Base-by-base conservation (phyloP, 2,329 filamentous ascomycete species). In the Colletotrichum sojae region DNA sequence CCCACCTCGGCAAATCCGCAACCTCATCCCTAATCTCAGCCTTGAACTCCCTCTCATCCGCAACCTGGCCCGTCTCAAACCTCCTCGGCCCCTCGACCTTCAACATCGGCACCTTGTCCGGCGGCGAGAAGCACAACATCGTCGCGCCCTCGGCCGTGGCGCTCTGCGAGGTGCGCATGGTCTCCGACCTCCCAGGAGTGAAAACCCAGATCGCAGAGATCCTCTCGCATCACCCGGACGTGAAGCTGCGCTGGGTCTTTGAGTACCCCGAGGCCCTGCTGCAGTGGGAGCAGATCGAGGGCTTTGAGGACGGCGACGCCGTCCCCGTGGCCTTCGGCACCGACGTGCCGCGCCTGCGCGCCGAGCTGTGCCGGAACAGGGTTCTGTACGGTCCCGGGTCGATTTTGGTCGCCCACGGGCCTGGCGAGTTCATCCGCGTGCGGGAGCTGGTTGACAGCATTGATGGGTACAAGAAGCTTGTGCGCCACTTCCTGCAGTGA, bases 301-400 rank as follows among this genome's bases (percentile, higher is more conserved):
- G 79, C 2, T 80, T 82, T 54, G 78, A 76, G 20, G 80, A 79
- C 2, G 79, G 82, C 56, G 78, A 80, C 15, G 73, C 76, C 4
- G 75, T 77, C 8, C 76, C 80, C 0, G 80, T 82, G 52, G 73
- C 78, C 3, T 83, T 79, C 64, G 81, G 81, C 1, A 83, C 81
- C 2, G 80, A 83, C 46, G 76, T 80, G 5, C 81, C 80, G 5
- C 74, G 79, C 4, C 73, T 82, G 8, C 75, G 73, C 40, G 72
- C 51, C 71, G 78, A 53, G 67, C 75, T 18, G 75, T 73, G 73
- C 40, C 31, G 78, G 49, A 81, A 75, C 48, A 79, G 78, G 56
- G 77, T 80, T 16, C 72, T 83, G 20, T 82, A 82, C 63, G 80
- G 80, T 0, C 81, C 80, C 2, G 81, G 80, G 0, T 79, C 78